Conservation (phyloP, 1,284 basidiomycete species). For the Moesziomyces parantarcticus region DNA sequence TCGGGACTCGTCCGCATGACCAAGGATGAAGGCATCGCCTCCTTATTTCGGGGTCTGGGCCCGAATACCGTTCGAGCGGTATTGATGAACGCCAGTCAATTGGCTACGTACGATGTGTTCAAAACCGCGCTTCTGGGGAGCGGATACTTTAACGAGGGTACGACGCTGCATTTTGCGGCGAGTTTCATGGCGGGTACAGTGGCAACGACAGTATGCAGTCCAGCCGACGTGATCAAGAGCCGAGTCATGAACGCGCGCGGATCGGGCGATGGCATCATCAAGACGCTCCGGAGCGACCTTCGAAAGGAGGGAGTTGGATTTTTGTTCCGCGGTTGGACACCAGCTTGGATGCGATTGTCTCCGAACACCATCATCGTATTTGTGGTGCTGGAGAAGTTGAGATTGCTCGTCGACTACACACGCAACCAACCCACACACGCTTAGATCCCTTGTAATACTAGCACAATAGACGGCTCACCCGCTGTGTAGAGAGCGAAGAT, state of each 20-base stretch:
- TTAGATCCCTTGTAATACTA: conserved; percentile 14
- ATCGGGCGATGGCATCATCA: conserved; percentile 35
- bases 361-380: conserved; percentile 66
- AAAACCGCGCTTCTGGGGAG: conserved; percentile 70
- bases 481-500: too few relatives aligned
- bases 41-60: conserved; percentile 70
- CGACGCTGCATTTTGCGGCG: conserved; percentile 70
- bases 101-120: conserved; percentile 71
- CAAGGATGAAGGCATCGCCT: conserved; percentile 69
- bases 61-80: conserved; percentile 72
- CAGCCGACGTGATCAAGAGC: conserved; percentile 70
- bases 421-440: conserved; percentile 1
- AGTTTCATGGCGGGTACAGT: conserved; percentile 72
- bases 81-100: conserved; percentile 70
- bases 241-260: conserved; percentile 69
- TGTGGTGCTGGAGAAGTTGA: conserved; percentile 62
- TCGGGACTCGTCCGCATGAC: conserved; percentile 70
- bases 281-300: conserved; percentile 52
- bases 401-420: conserved; percentile 55
- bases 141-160: conserved; percentile 69
- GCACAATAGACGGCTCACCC: not conserved
- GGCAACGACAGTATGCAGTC: conserved; percentile 69
- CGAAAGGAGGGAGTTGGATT: conserved; percentile 69
- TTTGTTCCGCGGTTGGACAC: conserved; percentile 73
- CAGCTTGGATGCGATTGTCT: conserved; percentile 70